phyloP scores from a whole-genome alignment of 1,284 basidiomycete genomes.

The Tilletia indica region DNA sequence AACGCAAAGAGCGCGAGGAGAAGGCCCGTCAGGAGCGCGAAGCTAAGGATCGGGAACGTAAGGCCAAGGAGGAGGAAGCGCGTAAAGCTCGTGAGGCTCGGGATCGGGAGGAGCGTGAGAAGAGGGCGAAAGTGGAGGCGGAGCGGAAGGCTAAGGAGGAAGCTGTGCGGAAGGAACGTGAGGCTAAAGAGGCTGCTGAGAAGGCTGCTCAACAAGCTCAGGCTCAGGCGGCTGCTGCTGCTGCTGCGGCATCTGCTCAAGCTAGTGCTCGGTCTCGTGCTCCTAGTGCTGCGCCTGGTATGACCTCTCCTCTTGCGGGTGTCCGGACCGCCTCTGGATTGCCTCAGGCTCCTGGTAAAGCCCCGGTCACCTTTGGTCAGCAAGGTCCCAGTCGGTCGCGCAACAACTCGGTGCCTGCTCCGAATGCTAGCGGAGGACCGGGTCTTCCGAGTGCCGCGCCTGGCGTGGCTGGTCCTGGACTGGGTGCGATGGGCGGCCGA shows the following conservation, averaged over 20 bases:
- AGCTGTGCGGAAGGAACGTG: conserved; percentile 61
- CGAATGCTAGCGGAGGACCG: neutral
- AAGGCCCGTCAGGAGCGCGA: conserved; percentile 63
- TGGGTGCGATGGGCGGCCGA: neutral
- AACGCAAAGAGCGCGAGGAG: conserved; percentile 68
- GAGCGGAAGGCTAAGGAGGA: conserved; percentile 63
- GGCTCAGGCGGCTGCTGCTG: neutral
- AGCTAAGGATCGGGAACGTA: conserved; percentile 27
- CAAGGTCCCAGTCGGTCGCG: conserved; percentile 1
- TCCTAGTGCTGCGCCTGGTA: conserved; percentile 1
- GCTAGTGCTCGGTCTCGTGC: conserved; percentile 17
- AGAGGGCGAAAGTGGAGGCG: conserved; percentile 61
- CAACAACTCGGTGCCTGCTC: conserved; percentile 10
- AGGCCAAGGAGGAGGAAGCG: conserved; percentile 61
- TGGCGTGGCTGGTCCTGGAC: neutral
- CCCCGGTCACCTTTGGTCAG: conserved; percentile 3
- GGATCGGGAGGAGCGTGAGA: conserved; percentile 28
- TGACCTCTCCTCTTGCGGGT: conserved; percentile 7
- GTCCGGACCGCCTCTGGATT: neutral
- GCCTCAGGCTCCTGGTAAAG: neutral
- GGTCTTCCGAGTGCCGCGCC: conserved; percentile 7
- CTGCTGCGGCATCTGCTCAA: conserved; percentile 23
- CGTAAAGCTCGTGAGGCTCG: conserved; percentile 22
- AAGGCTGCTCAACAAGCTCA: conserved; percentile 34
- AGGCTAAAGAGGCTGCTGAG: conserved; percentile 58